Evolutionary conservation across 306 rosid genomes (phyloP), one percentile per base, ranked within the genome.

Genomic region (Cicer pinnatifidum): DNA sequence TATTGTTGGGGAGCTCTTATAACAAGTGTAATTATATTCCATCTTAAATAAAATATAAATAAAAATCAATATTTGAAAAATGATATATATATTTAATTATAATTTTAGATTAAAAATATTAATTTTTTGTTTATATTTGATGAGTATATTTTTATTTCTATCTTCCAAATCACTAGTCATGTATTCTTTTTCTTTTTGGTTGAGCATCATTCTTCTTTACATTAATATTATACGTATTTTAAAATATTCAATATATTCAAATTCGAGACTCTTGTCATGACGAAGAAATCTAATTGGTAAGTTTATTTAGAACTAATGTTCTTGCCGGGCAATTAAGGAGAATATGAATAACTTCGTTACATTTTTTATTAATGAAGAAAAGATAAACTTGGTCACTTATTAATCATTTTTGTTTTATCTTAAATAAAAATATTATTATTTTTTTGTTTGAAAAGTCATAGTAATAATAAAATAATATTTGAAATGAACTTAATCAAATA

Each of bases 331-430:
- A 68, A n/a, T n/a, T n/a, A n/a, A 64, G 60, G n/a, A 62, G 90
- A 86, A 91, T 89, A 81, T 81, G 89, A 91, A 86, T 88, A 80
- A 82, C 63, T 72, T 75, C 35, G 47, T 70, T 81, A 60, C 33
- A 67, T 72, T 39, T 48, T 45, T 16, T 20, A 66, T 45, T 11
- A 13, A 58, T 13, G 68, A 6, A 16, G 4, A 0, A 9, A 5
- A 15, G 17, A 8, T 15, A 44, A 72, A 12, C 1, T 38, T 64
- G 77, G 11, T 44, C 39, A 10, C 40, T 51, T 56, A 66, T 70
- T 23, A 23, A 23, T 23, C 28, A 3, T 23, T 2, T 1, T 23
- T 23, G 28, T 23, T 23, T 23, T 20, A 20, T 8, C 35, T 9
- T 56, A 8, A 19, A 17, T 23, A 53, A 53, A 53, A 59, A 35